Evolutionary conservation across 2,329 filamentous ascomycete genomes (phyloP), one percentile per base, ranked within the genome.

Genomic region (Chrysoporthe deuterocubensis): DNA sequence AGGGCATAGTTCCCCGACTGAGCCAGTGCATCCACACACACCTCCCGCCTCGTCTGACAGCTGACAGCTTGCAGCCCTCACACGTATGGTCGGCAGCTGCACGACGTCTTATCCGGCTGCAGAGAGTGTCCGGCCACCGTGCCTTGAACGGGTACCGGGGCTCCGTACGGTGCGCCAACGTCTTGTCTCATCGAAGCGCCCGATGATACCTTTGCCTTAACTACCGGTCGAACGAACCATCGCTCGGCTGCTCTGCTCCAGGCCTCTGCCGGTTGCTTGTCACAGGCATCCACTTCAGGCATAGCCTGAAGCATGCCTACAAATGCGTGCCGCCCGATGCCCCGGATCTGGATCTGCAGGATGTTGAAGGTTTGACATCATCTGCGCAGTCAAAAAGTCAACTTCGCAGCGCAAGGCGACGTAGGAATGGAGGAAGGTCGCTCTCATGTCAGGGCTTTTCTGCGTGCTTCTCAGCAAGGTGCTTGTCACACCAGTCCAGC

Each of bases 281-380:
- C 60, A 54, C 56, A 58, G 61, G 9, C 42, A 9, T 37, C 44
- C 44, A 13, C 26, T 64, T 64, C 56, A 37, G 54, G 62, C 43
- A 48, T 67, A 60, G 66, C 54, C 61, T 4, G 4, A 56, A 67
- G 62, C 66, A 59, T 64, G 26, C n/a, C 46, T 43, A 56, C 66
- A 62, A 52, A 67, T 65, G 34, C 44, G 61, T 21, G 62, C 63
- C 50, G 54, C 61, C 34, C 37, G 46, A 18, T 54, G 34, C 44
- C 32, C 61, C 61, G 21, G 66, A 60, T 64, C 48, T 62, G 66
- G 21, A 57, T 57, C 40, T 61, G 59, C 56, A 63, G 37, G 54
- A 26, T 54, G 56, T 48, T 4, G 34, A 63, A 48, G 59, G 60
- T 67, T 67, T 63, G 50, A 54, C 59, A 43, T 21, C 8, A 54